Conservation (phyloP, 345 rosid species). For the Syzygium oleosum region DNA sequence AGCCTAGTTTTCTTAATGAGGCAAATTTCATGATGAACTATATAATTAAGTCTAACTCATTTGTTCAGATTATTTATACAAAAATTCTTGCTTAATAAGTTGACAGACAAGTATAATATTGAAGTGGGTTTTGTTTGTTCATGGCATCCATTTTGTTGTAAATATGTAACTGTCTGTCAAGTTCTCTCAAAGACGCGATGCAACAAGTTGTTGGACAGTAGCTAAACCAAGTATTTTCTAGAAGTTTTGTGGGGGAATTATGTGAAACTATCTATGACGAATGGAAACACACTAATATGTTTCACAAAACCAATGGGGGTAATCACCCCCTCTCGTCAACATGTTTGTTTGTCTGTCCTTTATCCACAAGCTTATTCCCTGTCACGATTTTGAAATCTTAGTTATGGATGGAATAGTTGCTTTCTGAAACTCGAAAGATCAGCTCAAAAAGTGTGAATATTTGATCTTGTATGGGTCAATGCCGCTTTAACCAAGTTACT, state of each 20-base stretch:
- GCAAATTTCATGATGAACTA: too few species aligned
- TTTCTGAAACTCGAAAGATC: not conserved
- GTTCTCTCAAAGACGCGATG: not conserved
- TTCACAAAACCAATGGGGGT: not conserved
- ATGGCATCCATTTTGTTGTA: not conserved
- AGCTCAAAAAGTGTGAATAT: not conserved
- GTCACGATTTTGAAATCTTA: not conserved
- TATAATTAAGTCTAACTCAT: not conserved
- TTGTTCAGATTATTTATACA: not conserved
- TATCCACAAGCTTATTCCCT: not conserved
- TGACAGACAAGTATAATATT: too few species aligned
- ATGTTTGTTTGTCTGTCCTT: not conserved
- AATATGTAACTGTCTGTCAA: not conserved
- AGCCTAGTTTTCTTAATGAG: too few species aligned
- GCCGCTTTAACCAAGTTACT: not conserved
- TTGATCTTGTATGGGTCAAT: not conserved
- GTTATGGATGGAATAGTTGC: not conserved
- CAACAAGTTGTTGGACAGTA: not conserved
- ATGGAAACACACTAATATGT: not conserved
- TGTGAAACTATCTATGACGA: not conserved
- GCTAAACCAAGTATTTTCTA: not conserved
- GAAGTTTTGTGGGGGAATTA: not conserved
- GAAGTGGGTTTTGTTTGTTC: not conserved
- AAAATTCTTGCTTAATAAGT: not conserved
- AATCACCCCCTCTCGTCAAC: not conserved